Evolutionary conservation across 1,284 basidiomycete species (phyloP), one percentile per base, ranked within the genome.

Genomic region (Ustilago nuda): DNA sequence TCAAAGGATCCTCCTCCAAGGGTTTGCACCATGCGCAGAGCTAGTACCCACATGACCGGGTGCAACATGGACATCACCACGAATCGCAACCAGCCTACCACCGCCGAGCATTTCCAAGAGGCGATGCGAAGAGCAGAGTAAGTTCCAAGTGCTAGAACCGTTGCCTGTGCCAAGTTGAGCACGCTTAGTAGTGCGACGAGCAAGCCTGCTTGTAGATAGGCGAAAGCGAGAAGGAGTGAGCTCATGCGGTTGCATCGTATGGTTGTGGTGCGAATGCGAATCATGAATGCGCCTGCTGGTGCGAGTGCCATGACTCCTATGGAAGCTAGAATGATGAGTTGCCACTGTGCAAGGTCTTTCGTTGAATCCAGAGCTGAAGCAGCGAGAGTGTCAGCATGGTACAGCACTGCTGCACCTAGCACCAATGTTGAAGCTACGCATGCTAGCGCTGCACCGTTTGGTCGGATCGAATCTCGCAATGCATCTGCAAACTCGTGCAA

Each of bases 171-270:
- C 36, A 82, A 80, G 51, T 84, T 84, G 50, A 81, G 67, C 15
- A 81, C 66, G 52, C 76, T 79, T 23, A 82, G 55, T 5, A 82
- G 77, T 8, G 76, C 78, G 6, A 73, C 53, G 0, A 82, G 60
- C 74, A 83, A 80, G 19, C 82, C 82, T 0, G 78, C 75, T 35
- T 84, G 70, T 3, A 84, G 66, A 11, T 81, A 70, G 23, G 79
- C 68, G 52, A 84, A 80, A 8, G 78, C 72, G 19, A 77, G 69
- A 19, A 83, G 52, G n/a, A 76, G 73, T n/a, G 61, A 43, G 51
- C 61, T 76, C 27, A 78, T 61, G 9, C 65, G 63, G n/a, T 57
- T 61, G 8, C 54, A 27, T 8, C 54, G 66, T 27, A 50, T 35
- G 19, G 30, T 8, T 15, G 60, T 35, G 63, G 27, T 33, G 4